A percentile compares a stretch with the other conserved stretches of the same genome.
Evolutionary conservation across 371 early-diverging fungal species (phyloP).

Genomic region (Mucor velutinosus): DNA sequence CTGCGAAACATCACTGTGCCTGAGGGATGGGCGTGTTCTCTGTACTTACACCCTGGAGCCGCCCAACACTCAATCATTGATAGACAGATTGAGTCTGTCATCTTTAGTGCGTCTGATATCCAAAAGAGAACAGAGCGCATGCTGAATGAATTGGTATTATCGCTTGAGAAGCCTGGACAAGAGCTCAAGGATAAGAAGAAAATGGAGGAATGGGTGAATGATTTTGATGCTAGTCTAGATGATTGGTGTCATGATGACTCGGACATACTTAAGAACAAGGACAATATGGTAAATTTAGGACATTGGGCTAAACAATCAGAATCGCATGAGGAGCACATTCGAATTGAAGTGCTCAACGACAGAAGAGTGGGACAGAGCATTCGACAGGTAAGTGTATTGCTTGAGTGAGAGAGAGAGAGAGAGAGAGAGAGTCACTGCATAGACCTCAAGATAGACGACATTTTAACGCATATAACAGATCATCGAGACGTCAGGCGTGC

Average conservation of each 20-base stretch:
- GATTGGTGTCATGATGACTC: conserved; percentile 61
- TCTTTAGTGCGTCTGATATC: conserved; percentile 50
- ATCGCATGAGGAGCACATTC: conserved; percentile 47
- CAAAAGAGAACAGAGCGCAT: conserved; percentile 49
- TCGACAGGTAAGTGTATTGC: conserved; percentile 33
- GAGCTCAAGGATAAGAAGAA: conserved; percentile 36
- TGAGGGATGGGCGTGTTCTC: conserved; percentile 44
- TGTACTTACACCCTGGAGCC: conserved; percentile 33
- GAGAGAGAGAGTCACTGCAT: too few relatives aligned
- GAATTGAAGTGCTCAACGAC: conserved; percentile 49
- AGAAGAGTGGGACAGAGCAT: conserved; percentile 43
- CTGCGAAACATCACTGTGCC: conserved; percentile 43
- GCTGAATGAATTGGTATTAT: conserved; percentile 33
- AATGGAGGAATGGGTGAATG: conserved; percentile 52
- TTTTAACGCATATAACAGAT: conserved; percentile 24
- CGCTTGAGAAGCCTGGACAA: conserved; percentile 44
- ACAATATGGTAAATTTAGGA: conserved; percentile 33
- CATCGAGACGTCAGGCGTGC: conserved; percentile 47
- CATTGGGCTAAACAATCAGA: conserved; percentile 41
- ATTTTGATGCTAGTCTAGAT: conserved; percentile 54
- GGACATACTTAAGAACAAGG: conserved; percentile 37
- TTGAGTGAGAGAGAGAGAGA: background rate
- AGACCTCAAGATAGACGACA: too few relatives aligned
- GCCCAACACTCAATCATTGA: conserved; percentile 40
- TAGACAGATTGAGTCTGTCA: conserved; percentile 44